Evolutionary conservation across 352 stramenopile species (phyloP), one percentile per base, ranked within the genome.

Genomic region (Peronosclerospora sorghi): DNA sequence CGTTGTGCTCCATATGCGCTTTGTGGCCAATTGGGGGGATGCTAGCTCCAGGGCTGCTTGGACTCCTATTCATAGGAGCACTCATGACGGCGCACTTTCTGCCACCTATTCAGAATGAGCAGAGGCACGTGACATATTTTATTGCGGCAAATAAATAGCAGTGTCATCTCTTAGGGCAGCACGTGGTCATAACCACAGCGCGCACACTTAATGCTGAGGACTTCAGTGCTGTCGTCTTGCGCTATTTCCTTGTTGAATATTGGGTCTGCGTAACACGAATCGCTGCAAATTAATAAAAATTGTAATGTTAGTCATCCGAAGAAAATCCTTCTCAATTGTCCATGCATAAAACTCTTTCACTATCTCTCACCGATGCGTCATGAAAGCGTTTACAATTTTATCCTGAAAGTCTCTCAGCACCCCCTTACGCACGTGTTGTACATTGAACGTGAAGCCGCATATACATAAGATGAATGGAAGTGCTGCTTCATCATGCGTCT

Each of bases 71-170:
- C 41, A 82, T 97, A 37, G 92, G 85, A 6, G 58, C 71, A n/a
- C 71, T 97, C 38, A 97, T 97, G 74, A 82, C 70, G 1, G 69
- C 91, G 5, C 89, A 97, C 65, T 97, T 97, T 55, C 60, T 97
- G 40, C 92, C 92, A 1, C 70, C 75, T 5, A 90, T 89, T 14
- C 90, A 68, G 42, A 5, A 45, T 5, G 30, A 54, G 15, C 14
- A 44, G 37, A 2, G 17, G 10, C n/a, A 24, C 10, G 4, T 4
- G n/a, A n/a, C n/a, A n/a, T n/a, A n/a, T n/a, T n/a, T n/a, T n/a
- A n/a, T n/a, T n/a, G n/a, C n/a, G n/a, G n/a, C n/a, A n/a, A n/a
- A n/a, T n/a, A n/a, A n/a, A 13, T 14, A 47, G 27, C 20, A 32
- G 2, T 8, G 20, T 8, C 13, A 39, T 19, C 32, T 47, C n/a